Base-by-base conservation (phyloP, 148 eudicot genomes). In the Dianthus caryophyllus region DNA sequence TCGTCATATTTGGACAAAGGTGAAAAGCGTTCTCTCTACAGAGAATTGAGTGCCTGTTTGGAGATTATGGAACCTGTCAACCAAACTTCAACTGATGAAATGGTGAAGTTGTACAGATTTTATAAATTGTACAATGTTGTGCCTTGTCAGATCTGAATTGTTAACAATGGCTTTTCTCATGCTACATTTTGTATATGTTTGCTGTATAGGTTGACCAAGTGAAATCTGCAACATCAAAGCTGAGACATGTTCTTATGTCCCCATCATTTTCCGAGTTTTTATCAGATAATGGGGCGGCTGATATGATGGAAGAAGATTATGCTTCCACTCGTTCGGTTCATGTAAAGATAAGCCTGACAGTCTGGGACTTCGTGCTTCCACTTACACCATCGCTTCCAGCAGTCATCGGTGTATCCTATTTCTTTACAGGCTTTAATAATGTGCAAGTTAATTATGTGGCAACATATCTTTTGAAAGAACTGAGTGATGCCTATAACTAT, bases 281-380 rank as follows among this genome's bases (percentile, higher is more conserved):
- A 74, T 80, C 85, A 74, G 99, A 90, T 69, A 86, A 84, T 77
- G 96, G 90, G 22, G 57, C 85, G 51, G 73, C 73, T 44, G 97
- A 94, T 79, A 82, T 88, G 98, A 93, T 89, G 99, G 99, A 89
- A 41, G 97, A 90, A 80, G 96, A 90, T 84, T 81, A 85, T 69
- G 71, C 80, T 58, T 84, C 86, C 36, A 82, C 64, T 74, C 85
- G 71, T 53, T 88, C 97, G 33, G 76, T 90, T 67, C 83, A 84
- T 22, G 70, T 94, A 76, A 94, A 94, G 82, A 56, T 94, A 65
- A 79, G 75, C 73, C 70, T 94, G 84, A 90, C 97, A 48, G 90
- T 94, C 33, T 94, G 99, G 99, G 97, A 94, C 71, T 94, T 88
- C 41, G 82, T 84, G 38, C 92, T 94, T 64, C 99, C 99, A 20